Conservation (phyloP, 192 early-diverging fungal species). For the Coemansia sp. region DNA sequence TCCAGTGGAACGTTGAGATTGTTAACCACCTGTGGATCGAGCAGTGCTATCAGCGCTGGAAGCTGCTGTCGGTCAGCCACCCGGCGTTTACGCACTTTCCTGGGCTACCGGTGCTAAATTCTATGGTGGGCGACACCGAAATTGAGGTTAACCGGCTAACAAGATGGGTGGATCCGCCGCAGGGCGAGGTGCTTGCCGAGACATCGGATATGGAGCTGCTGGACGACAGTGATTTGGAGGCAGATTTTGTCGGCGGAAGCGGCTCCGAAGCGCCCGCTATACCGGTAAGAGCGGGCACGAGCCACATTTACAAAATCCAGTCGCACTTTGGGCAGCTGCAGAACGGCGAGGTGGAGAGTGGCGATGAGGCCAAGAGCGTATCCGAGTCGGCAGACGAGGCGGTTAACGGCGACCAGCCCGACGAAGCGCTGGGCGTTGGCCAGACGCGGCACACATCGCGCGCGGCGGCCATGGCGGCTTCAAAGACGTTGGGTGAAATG, state of each 20-base stretch:
- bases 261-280: not conserved
- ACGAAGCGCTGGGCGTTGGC: slow-evolving; percentile 10
- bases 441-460: slow-evolving; percentile 44
- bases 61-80: slow-evolving; percentile 54
- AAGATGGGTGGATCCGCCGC: slow-evolving; percentile 37
- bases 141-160: slow-evolving; percentile 32
- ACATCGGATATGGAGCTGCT: slow-evolving; percentile 44
- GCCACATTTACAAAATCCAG: slow-evolving; percentile 4
- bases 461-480: slow-evolving; percentile 51
- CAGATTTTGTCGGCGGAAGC: not conserved
- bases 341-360: slow-evolving; percentile 15
- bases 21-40: slow-evolving; percentile 89
- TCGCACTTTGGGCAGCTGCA: not conserved
- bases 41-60: slow-evolving; percentile 65
- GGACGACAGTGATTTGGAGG: slow-evolving; percentile 38
- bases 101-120: slow-evolving; percentile 47
- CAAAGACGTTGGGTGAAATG: slow-evolving; percentile 42
- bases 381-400: slow-evolving; percentile 24
- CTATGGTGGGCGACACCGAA: slow-evolving; percentile 54
- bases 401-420: not conserved
- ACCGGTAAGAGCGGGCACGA: slow-evolving; percentile 1
- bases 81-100: slow-evolving; percentile 57
- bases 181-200: slow-evolving; percentile 33
- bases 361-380: slow-evolving; percentile 24
- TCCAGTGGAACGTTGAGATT: slow-evolving; percentile 63